phyloP scores from a whole-genome alignment of 306 rosid genomes.

The Gastrolobium villosum region DNA sequence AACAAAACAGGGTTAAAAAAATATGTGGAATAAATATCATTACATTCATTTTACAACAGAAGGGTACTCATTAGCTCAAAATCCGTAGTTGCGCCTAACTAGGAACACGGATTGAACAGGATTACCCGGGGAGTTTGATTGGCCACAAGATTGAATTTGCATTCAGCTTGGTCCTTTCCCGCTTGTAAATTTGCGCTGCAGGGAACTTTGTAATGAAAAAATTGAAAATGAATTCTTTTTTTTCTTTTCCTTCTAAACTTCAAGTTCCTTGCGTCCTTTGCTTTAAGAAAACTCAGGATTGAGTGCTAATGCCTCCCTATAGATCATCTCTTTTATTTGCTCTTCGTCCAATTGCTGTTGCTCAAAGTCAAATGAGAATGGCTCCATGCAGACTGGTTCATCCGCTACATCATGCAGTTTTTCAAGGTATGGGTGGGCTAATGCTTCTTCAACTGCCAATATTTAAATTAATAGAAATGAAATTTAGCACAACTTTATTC shows the following conservation, averaged over 20 bases:
- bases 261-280: slow-evolving; percentile 2
- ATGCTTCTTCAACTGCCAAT: slow-evolving; percentile 87
- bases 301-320: slow-evolving; percentile 83
- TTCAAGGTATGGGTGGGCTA: slow-evolving; percentile 97
- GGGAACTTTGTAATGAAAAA: slow-evolving; percentile 46
- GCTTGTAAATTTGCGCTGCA: slow-evolving; percentile 29
- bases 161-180: slow-evolving; percentile 33
- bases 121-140: slow-evolving; percentile 37
- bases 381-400: slow-evolving; percentile 81
- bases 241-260: slow-evolving; percentile 23
- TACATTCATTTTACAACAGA: slow-evolving; percentile 53
- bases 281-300: slow-evolving; percentile 82
- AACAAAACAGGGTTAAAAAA: slow-evolving; percentile 35
- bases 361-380: slow-evolving; percentile 93
- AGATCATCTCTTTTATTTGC: slow-evolving; percentile 95
- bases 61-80: slow-evolving; percentile 43
- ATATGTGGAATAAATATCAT: slow-evolving; percentile 44
- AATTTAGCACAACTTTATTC: slow-evolving; percentile 29
- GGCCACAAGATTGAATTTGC: slow-evolving; percentile 40
- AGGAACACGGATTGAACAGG: slow-evolving; percentile 46
- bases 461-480: slow-evolving; percentile 36
- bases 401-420: slow-evolving; percentile 93
- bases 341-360: slow-evolving; percentile 81
- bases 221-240: slow-evolving; percentile 9
- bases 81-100: slow-evolving; percentile 44